Conservation (phyloP, 2,329 filamentous ascomycete species). For the Xylaria sp. region DNA sequence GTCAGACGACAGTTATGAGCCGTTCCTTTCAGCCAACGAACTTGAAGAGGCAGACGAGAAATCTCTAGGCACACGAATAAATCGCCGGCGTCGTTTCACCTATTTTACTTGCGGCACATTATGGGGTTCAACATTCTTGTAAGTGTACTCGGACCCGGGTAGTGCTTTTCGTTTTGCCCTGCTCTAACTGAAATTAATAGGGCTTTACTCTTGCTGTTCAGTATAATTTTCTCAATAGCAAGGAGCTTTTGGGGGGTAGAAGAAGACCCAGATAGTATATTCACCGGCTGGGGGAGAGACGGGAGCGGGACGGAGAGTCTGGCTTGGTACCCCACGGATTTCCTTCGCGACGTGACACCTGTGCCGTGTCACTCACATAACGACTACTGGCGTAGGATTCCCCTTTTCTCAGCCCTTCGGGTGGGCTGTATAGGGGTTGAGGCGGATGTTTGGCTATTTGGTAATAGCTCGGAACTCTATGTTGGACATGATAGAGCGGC, state of each 20-base stretch:
- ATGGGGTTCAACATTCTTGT: constrained; percentile 53
- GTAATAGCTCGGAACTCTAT: constrained; percentile 60
- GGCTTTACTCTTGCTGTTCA: constrained; percentile 50
- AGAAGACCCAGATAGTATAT: constrained; percentile 47
- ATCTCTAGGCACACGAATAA: constrained; percentile 16
- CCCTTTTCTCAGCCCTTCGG: constrained; percentile 70
- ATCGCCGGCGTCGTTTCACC: constrained; percentile 36
- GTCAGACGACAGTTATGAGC: constrained; percentile 28
- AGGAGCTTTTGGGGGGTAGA: constrained; percentile 49
- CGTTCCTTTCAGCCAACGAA: constrained; percentile 24
- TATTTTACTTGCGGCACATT: constrained; percentile 52
- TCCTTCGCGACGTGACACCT: constrained; percentile 65
- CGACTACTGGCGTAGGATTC: constrained; percentile 74
- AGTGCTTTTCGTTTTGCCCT: not conserved
- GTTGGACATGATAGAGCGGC: constrained; percentile 71
- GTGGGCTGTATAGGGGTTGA: constrained; percentile 73
- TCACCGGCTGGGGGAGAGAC: constrained; percentile 46
- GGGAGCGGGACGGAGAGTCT: constrained; percentile 52
- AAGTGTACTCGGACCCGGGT: constrained; percentile 38
- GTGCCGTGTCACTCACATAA: constrained; percentile 75
- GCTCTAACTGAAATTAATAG: constrained; percentile 43
- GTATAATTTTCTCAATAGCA: constrained; percentile 49
- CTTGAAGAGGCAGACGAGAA: constrained; percentile 26
- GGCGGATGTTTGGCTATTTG: constrained; percentile 74
- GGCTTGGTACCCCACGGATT: constrained; percentile 61